Base-by-base conservation (phyloP, 306 rosid genomes). In the Lathyrus aphaca region DNA sequence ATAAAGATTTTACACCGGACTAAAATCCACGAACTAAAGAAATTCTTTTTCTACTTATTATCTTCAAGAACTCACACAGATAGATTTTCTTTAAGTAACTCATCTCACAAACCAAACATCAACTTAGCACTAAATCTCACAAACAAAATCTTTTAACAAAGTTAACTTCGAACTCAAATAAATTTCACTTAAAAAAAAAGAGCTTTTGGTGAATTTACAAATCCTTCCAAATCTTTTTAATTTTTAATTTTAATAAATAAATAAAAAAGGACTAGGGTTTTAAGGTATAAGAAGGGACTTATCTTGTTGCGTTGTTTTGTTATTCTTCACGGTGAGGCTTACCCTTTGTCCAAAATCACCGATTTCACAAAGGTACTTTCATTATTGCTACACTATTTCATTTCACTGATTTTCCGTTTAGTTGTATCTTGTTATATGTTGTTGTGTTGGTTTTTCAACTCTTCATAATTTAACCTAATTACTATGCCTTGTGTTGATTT, bases 251-350 rank as follows among this genome's bases (percentile, higher is more conserved):
- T 48, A 5, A 11, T 10, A 10, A 19, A 38, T 0, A 1, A 55
- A 53, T 13, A 18, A 14, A 14, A 9, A 53, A 8, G n/a, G 38
- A 8, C 45, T 74, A 70, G 81, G 86, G 82, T 77, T 82, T 77
- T 57, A 18, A 3, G 16, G 65, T 82, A 82, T 74, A 82, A 82
- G 79, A 69, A 4, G 75, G 75, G 32, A 23, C 72, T 78, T 82
- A 77, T 81, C 82, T 32, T 3, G 49, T 35, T 16, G 4, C 0
- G 17, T 17, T 16, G 17, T 69, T 48, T 74, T 55, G 78, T 82
- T 74, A 57, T 59, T 74, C 67, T 51, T 64, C 74, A 13, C 29
- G 30, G 65, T 14, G 45, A 38, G 71, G 44, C 48, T 42, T 27
- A 42, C 66, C 40, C n/a, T 13, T 29, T 56, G 59, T 74, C 40